Evolutionary conservation across 306 rosid species (phyloP).

Genomic region (Medicago ruthenica): DNA sequence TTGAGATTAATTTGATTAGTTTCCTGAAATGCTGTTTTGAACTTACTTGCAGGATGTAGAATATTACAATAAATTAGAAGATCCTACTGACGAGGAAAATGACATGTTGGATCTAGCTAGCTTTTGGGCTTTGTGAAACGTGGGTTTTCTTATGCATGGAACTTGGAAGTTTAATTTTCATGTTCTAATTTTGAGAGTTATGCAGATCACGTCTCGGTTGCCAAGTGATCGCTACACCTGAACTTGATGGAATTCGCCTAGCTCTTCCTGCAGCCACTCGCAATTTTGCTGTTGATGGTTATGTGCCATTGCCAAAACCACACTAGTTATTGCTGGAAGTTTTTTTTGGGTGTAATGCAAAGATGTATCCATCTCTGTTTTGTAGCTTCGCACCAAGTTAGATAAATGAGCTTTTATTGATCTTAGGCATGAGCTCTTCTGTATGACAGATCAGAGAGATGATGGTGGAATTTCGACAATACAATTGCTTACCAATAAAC

Average conservation of each 20-base stretch:
- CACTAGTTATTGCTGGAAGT: conserved; percentile 52
- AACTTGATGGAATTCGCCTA: conserved; percentile 82
- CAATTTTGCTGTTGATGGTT: conserved; percentile 95
- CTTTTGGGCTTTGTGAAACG: conserved; percentile 91
- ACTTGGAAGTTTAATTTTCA: not conserved
- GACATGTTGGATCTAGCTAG: conserved; percentile 98
- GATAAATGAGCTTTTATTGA: conserved; percentile 42
- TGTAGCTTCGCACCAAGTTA: conserved; percentile 43
- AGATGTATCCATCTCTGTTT: conserved; percentile 48
- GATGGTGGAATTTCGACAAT: not conserved
- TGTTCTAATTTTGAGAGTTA: conserved; percentile 26
- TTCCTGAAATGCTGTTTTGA: conserved; percentile 25
- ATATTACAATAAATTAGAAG: conserved; percentile 85
- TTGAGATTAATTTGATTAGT: conserved; percentile 31
- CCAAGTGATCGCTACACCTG: conserved; percentile 87
- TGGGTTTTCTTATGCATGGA: conserved; percentile 47
- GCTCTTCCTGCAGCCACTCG: conserved; percentile 89
- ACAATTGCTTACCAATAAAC: conserved; percentile 29
- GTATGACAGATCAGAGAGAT: conserved; percentile 26
- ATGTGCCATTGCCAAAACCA: conserved; percentile 91
- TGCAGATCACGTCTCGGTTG: conserved; percentile 95
- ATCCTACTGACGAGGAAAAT: conserved; percentile 93
- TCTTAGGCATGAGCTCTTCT: conserved; percentile 35
- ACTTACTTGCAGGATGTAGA: conserved; percentile 67
- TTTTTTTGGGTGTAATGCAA: conserved; percentile 28